phyloP scores from a whole-genome alignment of 352 stramenopile species.

The Pythium dissimile region DNA sequence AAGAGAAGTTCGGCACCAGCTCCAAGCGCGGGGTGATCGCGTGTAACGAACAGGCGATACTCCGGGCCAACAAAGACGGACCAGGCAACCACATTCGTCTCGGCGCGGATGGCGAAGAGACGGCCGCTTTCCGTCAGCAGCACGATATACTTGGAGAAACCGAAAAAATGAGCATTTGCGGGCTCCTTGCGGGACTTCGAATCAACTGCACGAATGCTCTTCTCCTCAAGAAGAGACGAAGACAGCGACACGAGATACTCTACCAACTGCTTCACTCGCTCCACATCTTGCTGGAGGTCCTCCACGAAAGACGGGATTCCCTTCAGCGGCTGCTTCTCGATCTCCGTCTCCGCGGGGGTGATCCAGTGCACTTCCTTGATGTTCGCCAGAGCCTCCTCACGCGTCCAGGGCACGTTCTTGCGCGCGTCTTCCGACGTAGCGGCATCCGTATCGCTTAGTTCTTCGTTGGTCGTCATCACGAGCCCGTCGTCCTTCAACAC shows the following conservation, averaged over 20 bases:
- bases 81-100: slow-evolving; percentile 71
- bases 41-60: slow-evolving; percentile 75
- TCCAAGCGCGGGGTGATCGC: slow-evolving; percentile 72
- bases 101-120: slow-evolving; percentile 74
- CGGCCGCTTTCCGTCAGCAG: slow-evolving; percentile 72
- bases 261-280: slow-evolving; percentile 49
- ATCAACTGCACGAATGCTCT: slow-evolving; percentile 17
- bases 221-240: slow-evolving; percentile 47
- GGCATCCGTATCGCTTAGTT: slow-evolving; percentile 18
- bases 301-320: slow-evolving; percentile 71
- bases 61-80: slow-evolving; percentile 59
- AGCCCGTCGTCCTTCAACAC: slow-evolving; percentile 72
- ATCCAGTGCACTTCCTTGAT: slow-evolving; percentile 79
- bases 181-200: slow-evolving; percentile 45
- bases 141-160: slow-evolving; percentile 83
- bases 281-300: slow-evolving; percentile 58
- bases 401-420: slow-evolving; percentile 57
- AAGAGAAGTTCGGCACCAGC: slow-evolving; percentile 68
- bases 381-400: slow-evolving; percentile 77
- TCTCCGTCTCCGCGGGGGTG: slow-evolving; percentile 68
- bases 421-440: background rate
- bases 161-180: slow-evolving; percentile 71
- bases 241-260: slow-evolving; percentile 44
- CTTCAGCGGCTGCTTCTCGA: slow-evolving; percentile 70
- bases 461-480: slow-evolving; percentile 67